Evolutionary conservation across 169 alveolate genomes (phyloP), one percentile per base, ranked within the genome.

Genomic region (Plasmodium gonderi): DNA sequence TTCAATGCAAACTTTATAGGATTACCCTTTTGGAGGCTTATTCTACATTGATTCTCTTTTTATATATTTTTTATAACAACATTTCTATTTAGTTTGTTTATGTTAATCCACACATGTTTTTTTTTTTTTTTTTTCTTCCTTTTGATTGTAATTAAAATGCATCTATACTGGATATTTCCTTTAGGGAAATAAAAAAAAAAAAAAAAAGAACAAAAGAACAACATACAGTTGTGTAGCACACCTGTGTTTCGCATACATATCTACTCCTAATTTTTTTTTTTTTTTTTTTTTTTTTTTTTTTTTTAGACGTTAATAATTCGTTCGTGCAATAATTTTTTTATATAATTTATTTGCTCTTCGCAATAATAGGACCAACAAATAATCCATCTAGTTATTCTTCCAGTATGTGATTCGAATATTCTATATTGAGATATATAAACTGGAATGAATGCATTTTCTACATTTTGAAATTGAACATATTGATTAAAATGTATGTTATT

Each of bases 331-430:
- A 69, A 54, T 20, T 42, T 60, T 64, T 74, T 85, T 36, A 85
- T n/a, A 65, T 31, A 33, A 14, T 80, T 20, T 20, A 96, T 93
- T 47, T 95, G 97, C 12, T 76, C 91, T 11, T 94, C 92, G 45
- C 82, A 92, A 76, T 92, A 95, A 64, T 92, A 95, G 54, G 97
- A 94, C 97, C 97, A 95, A 42, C 96, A 95, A 23, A 95, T 38
- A 38, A 87, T 94, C 97, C 97, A 95, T 20, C 97, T 91, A 14
- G 96, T 91, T 83, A 92, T 94, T 38, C 91, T 83, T 0, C 96
- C 96, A 40, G 82, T 95, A 69, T 85, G 80, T 3, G 95, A 92
- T 49, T 91, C 91, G 72, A 95, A 95, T 11, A 94, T 92, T 67
- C 97, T 81, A 74, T 94, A 75, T 93, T 95, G 96, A 14, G 96